A percentile compares a stretch with the other conserved stretches of the same genome.
Evolutionary conservation across 768 basidiomycete species (phyloP).

Genomic region (Xanthoconium stramineum): DNA sequence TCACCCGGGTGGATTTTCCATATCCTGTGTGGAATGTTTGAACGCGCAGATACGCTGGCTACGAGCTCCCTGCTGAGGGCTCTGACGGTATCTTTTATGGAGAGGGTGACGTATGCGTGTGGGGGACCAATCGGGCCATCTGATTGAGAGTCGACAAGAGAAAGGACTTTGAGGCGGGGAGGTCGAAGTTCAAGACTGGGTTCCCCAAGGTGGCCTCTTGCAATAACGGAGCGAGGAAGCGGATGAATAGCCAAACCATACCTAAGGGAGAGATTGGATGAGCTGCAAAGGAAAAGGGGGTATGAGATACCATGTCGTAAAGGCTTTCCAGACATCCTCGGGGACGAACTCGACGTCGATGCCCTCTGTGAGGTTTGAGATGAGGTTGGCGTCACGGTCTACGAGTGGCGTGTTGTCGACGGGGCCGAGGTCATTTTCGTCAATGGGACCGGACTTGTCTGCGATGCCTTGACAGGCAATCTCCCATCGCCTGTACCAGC

Average conservation of each 20-base stretch:
- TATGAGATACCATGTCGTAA: conserved; percentile 53
- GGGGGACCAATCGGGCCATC: conserved; percentile 28
- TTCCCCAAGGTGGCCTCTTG: conserved; percentile 48
- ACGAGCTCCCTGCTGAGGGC: conserved; percentile 42
- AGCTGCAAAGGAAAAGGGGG: background rate
- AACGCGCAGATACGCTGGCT: conserved; percentile 32
- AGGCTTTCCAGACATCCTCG: conserved; percentile 61
- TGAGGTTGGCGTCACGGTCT: conserved; percentile 47
- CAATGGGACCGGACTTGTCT: conserved; percentile 64
- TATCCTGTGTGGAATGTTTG: conserved; percentile 47
- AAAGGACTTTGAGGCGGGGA: conserved; percentile 56
- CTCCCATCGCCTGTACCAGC: conserved; percentile 76
- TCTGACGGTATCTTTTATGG: conserved; percentile 48
- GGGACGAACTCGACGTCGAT: conserved; percentile 77
- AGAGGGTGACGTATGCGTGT: conserved; percentile 43
- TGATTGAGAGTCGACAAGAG: conserved; percentile 33
- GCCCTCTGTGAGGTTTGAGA: conserved; percentile 51
- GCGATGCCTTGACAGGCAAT: conserved; percentile 65
- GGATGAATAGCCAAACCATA: conserved; percentile 60
- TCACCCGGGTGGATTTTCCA: conserved; percentile 55
- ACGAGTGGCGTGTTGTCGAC: conserved; percentile 72
- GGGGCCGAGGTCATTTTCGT: conserved; percentile 64
- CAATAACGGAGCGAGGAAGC: conserved; percentile 66
- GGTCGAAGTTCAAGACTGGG: conserved; percentile 71
- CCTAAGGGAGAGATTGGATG: conserved; percentile 41